These are phyloP conservation scores for Colletotrichum kahawae DNA, from an alignment of 2,329 filamentous ascomycete genomes.

Conservation along the genomic window DNA sequence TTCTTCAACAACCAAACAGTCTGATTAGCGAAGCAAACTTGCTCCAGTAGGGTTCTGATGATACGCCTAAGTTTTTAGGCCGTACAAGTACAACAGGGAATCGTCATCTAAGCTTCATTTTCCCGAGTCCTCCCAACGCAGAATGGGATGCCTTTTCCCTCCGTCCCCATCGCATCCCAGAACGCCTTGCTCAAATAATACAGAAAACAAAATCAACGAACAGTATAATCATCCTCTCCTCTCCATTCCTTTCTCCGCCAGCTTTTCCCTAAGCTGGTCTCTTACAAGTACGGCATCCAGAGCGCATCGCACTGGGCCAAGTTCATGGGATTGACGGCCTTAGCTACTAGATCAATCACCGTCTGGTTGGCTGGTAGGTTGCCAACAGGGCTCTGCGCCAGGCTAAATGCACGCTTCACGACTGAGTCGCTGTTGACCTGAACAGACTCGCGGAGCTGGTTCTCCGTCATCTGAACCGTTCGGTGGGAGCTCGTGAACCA, in stretches of 20 bases:
- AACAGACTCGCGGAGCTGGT: constrained; percentile 78
- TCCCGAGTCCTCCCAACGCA: neutral
- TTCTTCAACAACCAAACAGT: neutral
- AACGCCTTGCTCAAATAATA: constrained; percentile 20
- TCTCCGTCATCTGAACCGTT: constrained; percentile 57
- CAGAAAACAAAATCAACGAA: neutral
- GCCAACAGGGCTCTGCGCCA: constrained; percentile 78
- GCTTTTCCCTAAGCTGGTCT: neutral
- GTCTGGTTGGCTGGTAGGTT: constrained; percentile 96
- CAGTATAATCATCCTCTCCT: neutral
- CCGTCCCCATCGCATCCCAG: neutral
- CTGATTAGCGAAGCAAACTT: constrained; percentile 2
- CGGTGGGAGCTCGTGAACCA: constrained; percentile 89
- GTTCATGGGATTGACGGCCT: constrained; percentile 90
- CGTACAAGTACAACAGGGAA: constrained; percentile 12
- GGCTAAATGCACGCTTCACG: constrained; percentile 84
- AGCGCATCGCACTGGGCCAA: constrained; percentile 87
- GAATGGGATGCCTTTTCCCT: neutral
- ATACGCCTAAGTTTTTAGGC: neutral
- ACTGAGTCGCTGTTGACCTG: constrained; percentile 89
- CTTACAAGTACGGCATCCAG: constrained; percentile 95
- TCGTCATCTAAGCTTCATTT: neutral
- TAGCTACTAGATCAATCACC: constrained; percentile 91
- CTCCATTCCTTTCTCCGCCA: neutral
- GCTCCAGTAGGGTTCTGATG: neutral